Evolutionary conservation across 352 stramenopile species (phyloP).

Genomic region (Pythium phragmiticola): DNA sequence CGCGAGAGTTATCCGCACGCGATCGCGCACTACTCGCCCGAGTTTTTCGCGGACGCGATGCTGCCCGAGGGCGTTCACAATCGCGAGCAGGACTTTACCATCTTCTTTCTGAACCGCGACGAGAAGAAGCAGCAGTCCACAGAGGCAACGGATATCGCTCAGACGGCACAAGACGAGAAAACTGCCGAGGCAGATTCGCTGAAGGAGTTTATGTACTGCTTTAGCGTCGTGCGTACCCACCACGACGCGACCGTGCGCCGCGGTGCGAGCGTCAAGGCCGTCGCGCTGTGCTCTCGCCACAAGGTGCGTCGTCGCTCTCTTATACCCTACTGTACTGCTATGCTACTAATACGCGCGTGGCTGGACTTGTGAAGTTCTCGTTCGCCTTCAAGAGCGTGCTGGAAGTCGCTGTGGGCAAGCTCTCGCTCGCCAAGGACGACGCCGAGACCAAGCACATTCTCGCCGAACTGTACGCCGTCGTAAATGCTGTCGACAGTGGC

Average conservation of each 20-base stretch:
- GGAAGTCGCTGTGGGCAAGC: slow-evolving; percentile 69
- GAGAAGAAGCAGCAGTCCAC: slow-evolving; percentile 13
- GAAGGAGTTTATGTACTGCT: slow-evolving; percentile 84
- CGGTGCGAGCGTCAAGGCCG: slow-evolving; percentile 78
- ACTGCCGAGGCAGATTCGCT: slow-evolving; percentile 39
- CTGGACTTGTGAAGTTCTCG: slow-evolving; percentile 35
- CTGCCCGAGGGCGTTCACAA: slow-evolving; percentile 88
- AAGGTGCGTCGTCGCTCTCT: slow-evolving; percentile 40
- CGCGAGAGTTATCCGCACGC: slow-evolving; percentile 60
- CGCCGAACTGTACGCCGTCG: slow-evolving; percentile 56
- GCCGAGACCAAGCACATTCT: slow-evolving; percentile 45
- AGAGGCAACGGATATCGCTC: not conserved
- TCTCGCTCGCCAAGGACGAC: slow-evolving; percentile 48
- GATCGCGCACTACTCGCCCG: slow-evolving; percentile 76
- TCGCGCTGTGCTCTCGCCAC: slow-evolving; percentile 78
- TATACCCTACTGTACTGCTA: not conserved
- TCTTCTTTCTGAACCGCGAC: slow-evolving; percentile 87
- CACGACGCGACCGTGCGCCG: slow-evolving; percentile 71
- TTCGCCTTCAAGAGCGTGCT: slow-evolving; percentile 77
- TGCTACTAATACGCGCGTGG: not conserved
- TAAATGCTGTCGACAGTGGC: slow-evolving; percentile 74
- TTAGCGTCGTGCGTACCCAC: slow-evolving; percentile 83
- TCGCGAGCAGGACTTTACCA: slow-evolving; percentile 79
- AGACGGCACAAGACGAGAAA: not conserved
- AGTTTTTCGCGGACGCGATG: slow-evolving; percentile 91